Evolutionary conservation across 306 rosid species (phyloP).

Genomic region (Argentina anserina): DNA sequence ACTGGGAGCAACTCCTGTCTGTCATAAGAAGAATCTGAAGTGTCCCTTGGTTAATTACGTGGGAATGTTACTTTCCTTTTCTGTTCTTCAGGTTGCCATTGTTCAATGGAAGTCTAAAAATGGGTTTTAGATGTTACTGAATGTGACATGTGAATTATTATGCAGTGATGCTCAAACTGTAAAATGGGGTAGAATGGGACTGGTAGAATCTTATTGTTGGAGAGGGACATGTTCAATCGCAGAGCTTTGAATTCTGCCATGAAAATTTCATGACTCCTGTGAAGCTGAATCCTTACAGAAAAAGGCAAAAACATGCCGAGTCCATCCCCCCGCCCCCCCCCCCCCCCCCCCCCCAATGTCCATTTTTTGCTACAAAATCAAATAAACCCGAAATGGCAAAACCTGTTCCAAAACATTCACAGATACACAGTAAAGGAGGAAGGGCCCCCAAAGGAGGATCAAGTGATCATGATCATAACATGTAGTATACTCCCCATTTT

Average conservation of each 20-base stretch:
- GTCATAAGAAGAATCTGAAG: background rate
- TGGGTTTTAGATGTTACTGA: background rate
- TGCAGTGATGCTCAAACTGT: slow-evolving; percentile 1
- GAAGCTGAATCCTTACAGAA: slow-evolving; percentile 16
- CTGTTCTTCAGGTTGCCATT: background rate
- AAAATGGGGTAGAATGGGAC: slow-evolving; percentile 1
- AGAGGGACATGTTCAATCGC: slow-evolving; percentile 32
- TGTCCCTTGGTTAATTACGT: background rate
- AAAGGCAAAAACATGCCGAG: slow-evolving; percentile 35
- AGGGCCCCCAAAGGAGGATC: too few species aligned
- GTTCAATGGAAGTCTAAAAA: background rate
- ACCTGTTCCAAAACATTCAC: slow-evolving; percentile 21
- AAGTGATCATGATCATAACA: background rate
- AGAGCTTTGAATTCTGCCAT: slow-evolving; percentile 47
- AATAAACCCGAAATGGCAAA: slow-evolving; percentile 27
- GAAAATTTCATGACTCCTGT: slow-evolving; percentile 57
- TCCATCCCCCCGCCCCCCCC: too few species aligned
- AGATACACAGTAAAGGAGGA: background rate
- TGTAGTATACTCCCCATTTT: slow-evolving; percentile 1
- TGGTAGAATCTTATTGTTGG: slow-evolving; percentile 30
- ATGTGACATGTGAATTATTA: background rate
- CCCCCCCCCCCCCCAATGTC: too few species aligned
- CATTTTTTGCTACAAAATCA: background rate
- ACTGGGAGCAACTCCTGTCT: background rate
- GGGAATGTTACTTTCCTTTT: background rate